phyloP scores from a whole-genome alignment of 202 grass and related monocot genomes.

The Zizania palustris region DNA sequence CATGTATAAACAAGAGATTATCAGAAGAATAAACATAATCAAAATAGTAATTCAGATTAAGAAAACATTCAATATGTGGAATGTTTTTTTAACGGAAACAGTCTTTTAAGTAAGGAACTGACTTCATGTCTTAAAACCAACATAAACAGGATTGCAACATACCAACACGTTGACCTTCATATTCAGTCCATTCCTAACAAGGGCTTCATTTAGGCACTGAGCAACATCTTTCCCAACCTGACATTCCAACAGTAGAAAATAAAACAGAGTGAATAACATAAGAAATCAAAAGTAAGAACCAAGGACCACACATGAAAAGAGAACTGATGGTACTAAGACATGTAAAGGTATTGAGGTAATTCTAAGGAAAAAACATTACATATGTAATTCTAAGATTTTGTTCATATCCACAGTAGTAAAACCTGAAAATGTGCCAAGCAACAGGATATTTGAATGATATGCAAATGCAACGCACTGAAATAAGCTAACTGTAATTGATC shows the following conservation, averaged over 20 bases:
- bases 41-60: not conserved
- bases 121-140: not conserved
- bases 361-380: not conserved
- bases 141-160: conserved; percentile 32
- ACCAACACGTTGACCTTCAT: conserved; percentile 79
- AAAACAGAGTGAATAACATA: not conserved
- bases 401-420: not conserved
- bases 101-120: not conserved
- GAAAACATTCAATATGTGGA: not conserved
- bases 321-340: not conserved
- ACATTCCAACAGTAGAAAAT: conserved; percentile 39
- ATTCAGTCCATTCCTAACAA: conserved; percentile 71
- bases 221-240: conserved; percentile 80
- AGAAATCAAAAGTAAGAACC: conserved; percentile 4
- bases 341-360: not conserved
- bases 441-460: conserved; percentile 2
- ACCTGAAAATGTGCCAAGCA: not conserved
- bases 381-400: not conserved
- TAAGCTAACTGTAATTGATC: not conserved
- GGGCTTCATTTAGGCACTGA: conserved; percentile 77
- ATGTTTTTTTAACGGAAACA: not conserved
- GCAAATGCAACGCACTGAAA: not conserved
- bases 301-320: not conserved
- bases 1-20: not conserved
- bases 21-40: not conserved